Percentiles rank a stretch among this genome's conserved stretches.
Conservation (phyloP, 257 asterid genomes). For the Scutellaria baicalensis region DNA sequence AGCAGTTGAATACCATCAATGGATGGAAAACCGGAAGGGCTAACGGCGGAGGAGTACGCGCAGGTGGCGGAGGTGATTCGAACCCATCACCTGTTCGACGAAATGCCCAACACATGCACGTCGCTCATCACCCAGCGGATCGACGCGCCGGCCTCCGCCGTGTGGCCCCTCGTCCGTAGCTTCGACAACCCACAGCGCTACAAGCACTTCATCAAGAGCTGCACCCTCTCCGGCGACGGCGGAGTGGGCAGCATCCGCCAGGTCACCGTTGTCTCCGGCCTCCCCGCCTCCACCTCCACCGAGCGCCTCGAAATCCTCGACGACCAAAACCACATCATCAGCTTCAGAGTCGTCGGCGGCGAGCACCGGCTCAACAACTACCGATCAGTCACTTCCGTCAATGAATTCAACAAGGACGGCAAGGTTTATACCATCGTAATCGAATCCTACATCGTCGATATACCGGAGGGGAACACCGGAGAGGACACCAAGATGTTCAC, state of each 20-base stretch:
- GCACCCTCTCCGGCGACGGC: slow-evolving; percentile 66
- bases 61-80: slow-evolving; percentile 40
- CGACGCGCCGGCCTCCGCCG: slow-evolving; percentile 60
- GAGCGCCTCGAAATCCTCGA: slow-evolving; percentile 85
- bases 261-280: slow-evolving; percentile 79
- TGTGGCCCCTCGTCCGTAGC: slow-evolving; percentile 76
- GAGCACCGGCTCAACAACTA: slow-evolving; percentile 80
- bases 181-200: slow-evolving; percentile 83
- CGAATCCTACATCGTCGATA: slow-evolving; percentile 82
- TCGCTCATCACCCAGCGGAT: slow-evolving; percentile 62
- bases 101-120: slow-evolving; percentile 59
- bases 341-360: slow-evolving; percentile 90
- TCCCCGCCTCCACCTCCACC: slow-evolving; percentile 88
- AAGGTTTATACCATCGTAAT: slow-evolving; percentile 47
- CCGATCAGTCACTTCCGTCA: slow-evolving; percentile 66
- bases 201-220: slow-evolving; percentile 92
- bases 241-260: slow-evolving; percentile 82
- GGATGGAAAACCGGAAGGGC: slow-evolving; percentile 30
- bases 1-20: slow-evolving; percentile 7
- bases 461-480: slow-evolving; percentile 82
- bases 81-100: slow-evolving; percentile 56
- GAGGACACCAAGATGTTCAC: slow-evolving; percentile 87
- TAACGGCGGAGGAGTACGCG: slow-evolving; percentile 49
- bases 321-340: slow-evolving; percentile 52
- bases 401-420: slow-evolving; percentile 37